Conservation (phyloP, 164 flowering plant species). For the Sedum album region DNA sequence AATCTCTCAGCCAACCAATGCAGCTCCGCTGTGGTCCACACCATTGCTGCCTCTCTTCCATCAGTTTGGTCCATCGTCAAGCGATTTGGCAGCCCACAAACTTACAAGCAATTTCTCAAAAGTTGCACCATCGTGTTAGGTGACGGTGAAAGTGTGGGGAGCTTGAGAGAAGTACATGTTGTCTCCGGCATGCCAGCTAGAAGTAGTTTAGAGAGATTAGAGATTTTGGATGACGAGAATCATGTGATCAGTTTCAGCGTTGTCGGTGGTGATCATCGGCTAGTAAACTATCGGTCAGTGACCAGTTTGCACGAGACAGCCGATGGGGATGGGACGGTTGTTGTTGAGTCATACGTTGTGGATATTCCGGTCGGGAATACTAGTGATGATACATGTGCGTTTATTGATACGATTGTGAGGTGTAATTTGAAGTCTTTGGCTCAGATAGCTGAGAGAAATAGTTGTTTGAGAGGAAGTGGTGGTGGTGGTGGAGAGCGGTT, state of each 20-base stretch:
- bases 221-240: conserved; percentile 38
- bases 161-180: conserved; percentile 36
- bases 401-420: conserved; percentile 46
- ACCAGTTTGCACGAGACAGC: conserved; percentile 33
- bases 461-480: too few species aligned
- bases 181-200: conserved; percentile 42
- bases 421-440: conserved; percentile 49
- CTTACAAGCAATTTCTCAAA: conserved; percentile 1
- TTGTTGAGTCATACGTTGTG: conserved; percentile 37
- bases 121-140: conserved; percentile 30
- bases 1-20: conserved; percentile 29
- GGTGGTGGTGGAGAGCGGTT: too few species aligned
- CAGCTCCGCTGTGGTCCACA: conserved; percentile 27
- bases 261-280: conserved; percentile 56
- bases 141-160: conserved; percentile 28
- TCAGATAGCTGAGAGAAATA: conserved; percentile 21
- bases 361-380: conserved; percentile 50
- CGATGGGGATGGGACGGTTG: conserved; percentile 23
- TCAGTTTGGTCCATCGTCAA: neutral
- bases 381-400: conserved; percentile 40
- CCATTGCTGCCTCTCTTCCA: conserved; percentile 30
- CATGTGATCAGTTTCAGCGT: conserved; percentile 44
- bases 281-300: conserved; percentile 42
- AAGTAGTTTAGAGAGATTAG: conserved; percentile 37
- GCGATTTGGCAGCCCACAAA: neutral